Evolutionary conservation across 1,284 basidiomycete genomes (phyloP).

Genomic region (Rhizopogon hawkerae): DNA sequence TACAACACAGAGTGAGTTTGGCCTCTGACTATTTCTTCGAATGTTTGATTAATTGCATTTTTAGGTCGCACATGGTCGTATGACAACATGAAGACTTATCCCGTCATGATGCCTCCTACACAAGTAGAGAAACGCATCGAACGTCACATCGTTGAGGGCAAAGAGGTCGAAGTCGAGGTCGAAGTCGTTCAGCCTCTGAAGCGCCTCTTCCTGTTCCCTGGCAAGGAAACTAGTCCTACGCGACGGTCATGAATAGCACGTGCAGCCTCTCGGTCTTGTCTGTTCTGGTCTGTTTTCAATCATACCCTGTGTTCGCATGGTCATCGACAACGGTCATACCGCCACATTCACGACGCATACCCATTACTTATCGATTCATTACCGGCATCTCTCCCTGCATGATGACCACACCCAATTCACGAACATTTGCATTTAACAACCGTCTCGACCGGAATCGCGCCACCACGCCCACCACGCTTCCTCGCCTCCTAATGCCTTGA

Average conservation of each 20-base stretch:
- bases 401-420: constrained; percentile 19
- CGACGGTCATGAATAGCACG: constrained; percentile 21
- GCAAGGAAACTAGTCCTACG: constrained; percentile 23
- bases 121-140: constrained; percentile 47
- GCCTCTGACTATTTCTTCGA: neutral
- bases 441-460: constrained; percentile 25
- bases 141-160: constrained; percentile 42
- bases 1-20: constrained; percentile 26
- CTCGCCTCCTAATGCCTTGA: constrained; percentile 13
- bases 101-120: constrained; percentile 47
- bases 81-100: constrained; percentile 58
- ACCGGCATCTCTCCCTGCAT: constrained; percentile 17
- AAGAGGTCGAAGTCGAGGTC: constrained; percentile 43
- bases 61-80: constrained; percentile 61
- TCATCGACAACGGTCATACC: constrained; percentile 26
- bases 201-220: constrained; percentile 43
- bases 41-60: neutral
- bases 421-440: constrained; percentile 22
- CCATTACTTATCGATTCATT: constrained; percentile 27
- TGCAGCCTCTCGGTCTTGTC: constrained; percentile 3
- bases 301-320: constrained; percentile 24
- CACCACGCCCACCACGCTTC: constrained; percentile 15
- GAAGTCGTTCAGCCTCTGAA: constrained; percentile 40
- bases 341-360: constrained; percentile 27
- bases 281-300: constrained; percentile 9